A percentile compares a stretch with the other conserved stretches of the same genome.
Evolutionary conservation across 768 basidiomycete species (phyloP).

Genomic region (Serendipita sp.): DNA sequence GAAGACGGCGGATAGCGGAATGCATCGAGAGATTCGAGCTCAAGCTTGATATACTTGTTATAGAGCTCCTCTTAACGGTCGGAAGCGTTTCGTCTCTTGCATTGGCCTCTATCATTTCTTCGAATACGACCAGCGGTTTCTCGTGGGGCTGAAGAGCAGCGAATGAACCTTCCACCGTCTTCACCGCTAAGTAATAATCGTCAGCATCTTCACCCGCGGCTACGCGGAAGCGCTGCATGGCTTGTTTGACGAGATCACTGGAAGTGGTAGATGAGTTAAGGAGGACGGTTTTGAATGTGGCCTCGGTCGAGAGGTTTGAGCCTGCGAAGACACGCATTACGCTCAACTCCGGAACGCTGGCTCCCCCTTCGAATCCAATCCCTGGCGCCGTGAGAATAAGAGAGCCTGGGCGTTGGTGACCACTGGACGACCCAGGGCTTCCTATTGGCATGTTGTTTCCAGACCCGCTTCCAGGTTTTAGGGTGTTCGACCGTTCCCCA

Average conservation of each 20-base stretch:
- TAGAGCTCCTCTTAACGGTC: constrained; percentile 81
- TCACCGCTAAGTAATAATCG: constrained; percentile 80
- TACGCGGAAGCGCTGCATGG: constrained; percentile 84
- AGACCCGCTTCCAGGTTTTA: too few relatives aligned
- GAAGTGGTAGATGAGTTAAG: constrained; percentile 76
- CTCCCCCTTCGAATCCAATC: constrained; percentile 37
- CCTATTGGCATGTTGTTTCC: background rate
- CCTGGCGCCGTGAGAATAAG: constrained; percentile 46
- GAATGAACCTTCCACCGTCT: constrained; percentile 64
- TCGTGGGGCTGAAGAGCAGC: constrained; percentile 49
- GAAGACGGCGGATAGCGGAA: constrained; percentile 83
- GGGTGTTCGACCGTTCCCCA: background rate
- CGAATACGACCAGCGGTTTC: constrained; percentile 79
- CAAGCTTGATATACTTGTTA: constrained; percentile 89
- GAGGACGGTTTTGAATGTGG: constrained; percentile 95
- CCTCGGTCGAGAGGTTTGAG: constrained; percentile 75
- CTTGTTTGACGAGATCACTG: constrained; percentile 73
- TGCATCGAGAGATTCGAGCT: constrained; percentile 85
- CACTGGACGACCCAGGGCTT: background rate
- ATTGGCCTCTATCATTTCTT: constrained; percentile 66
- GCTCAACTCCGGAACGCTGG: constrained; percentile 63
- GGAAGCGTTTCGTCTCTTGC: constrained; percentile 40
- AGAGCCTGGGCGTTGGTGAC: constrained; percentile 47
- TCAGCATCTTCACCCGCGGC: constrained; percentile 40
- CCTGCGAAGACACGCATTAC: constrained; percentile 96